Conservation (phyloP, 352 stramenopile species). For the Sclerospora graminicola region DNA sequence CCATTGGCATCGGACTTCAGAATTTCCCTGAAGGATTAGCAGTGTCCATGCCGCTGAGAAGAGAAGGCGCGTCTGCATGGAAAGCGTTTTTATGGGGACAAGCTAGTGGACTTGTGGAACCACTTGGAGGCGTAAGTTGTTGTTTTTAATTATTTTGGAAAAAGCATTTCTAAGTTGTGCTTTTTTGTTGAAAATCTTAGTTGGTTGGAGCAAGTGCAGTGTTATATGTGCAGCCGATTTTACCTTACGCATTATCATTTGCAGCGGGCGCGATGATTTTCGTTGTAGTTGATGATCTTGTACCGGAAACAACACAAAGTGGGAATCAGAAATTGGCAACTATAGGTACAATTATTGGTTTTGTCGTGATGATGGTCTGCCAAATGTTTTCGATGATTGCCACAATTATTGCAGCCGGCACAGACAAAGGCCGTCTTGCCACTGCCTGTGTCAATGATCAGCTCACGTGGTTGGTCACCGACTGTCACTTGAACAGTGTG, state of each 20-base stretch:
- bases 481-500: too few relatives aligned
- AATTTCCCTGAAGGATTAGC: slow-evolving; percentile 87
- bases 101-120: slow-evolving; percentile 83
- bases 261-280: slow-evolving; percentile 88
- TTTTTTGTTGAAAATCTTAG: slow-evolving; percentile 19
- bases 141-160: not conserved
- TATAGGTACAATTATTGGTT: slow-evolving; percentile 78
- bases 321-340: slow-evolving; percentile 84
- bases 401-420: slow-evolving; percentile 82
- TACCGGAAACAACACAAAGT: slow-evolving; percentile 83
- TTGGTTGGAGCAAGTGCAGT: slow-evolving; percentile 76
- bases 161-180: not conserved
- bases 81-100: slow-evolving; percentile 86
- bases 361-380: slow-evolving; percentile 90
- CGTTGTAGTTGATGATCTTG: slow-evolving; percentile 87
- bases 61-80: slow-evolving; percentile 76
- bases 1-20: slow-evolving; percentile 84
- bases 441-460: slow-evolving; percentile 96
- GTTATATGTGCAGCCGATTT: slow-evolving; percentile 77
- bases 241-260: slow-evolving; percentile 88
- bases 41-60: slow-evolving; percentile 81
- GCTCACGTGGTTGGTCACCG: slow-evolving; percentile 49
- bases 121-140: slow-evolving; percentile 69
- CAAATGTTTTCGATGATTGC: slow-evolving; percentile 70
- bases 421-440: slow-evolving; percentile 95